Evolutionary conservation across 352 stramenopile genomes (phyloP).

Genomic region (Globisporangium spinosum): DNA sequence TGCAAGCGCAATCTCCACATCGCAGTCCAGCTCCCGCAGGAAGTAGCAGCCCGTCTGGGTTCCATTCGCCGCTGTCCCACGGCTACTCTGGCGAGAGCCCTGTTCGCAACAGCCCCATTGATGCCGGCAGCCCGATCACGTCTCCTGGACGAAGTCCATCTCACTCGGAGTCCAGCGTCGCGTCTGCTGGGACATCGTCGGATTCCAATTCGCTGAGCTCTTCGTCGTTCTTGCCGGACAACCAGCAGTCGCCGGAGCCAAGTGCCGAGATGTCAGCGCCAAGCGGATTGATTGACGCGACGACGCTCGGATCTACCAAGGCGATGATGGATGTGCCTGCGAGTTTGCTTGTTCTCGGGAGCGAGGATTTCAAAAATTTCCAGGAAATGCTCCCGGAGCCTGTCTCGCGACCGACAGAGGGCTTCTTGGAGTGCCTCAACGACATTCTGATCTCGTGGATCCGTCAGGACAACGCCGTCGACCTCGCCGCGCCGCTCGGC

Average conservation of each 20-base stretch:
- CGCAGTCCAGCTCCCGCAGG: conserved; percentile 21
- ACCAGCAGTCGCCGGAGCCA: conserved; percentile 43
- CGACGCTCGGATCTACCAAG: conserved; percentile 23
- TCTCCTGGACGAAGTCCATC: conserved; percentile 63
- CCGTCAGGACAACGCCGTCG: conserved; percentile 66
- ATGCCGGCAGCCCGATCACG: conserved; percentile 43
- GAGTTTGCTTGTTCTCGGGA: conserved; percentile 51
- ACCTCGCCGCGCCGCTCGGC: conserved; percentile 54
- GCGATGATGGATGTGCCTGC: conserved; percentile 37
- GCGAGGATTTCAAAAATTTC: conserved; percentile 78
- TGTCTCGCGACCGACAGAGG: conserved; percentile 55
- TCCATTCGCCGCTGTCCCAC: conserved; percentile 33
- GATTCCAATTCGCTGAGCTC: conserved; percentile 64
- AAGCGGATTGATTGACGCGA: conserved; percentile 21
- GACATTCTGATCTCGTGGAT: conserved; percentile 85
- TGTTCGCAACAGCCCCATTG: conserved; percentile 43
- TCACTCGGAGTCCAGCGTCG: conserved; percentile 59
- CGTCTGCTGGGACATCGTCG: conserved; percentile 44
- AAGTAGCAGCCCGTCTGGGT: conserved; percentile 38
- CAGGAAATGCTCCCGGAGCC: conserved; percentile 67
- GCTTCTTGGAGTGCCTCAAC: conserved; percentile 77
- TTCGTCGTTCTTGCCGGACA: conserved; percentile 74
- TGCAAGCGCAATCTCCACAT: conserved; percentile 26
- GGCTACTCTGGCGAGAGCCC: conserved; percentile 44
- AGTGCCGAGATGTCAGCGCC: conserved; percentile 27